Evolutionary conservation across 2,329 filamentous ascomycete genomes (phyloP).

Genomic region (Bipolaris oryzae): DNA sequence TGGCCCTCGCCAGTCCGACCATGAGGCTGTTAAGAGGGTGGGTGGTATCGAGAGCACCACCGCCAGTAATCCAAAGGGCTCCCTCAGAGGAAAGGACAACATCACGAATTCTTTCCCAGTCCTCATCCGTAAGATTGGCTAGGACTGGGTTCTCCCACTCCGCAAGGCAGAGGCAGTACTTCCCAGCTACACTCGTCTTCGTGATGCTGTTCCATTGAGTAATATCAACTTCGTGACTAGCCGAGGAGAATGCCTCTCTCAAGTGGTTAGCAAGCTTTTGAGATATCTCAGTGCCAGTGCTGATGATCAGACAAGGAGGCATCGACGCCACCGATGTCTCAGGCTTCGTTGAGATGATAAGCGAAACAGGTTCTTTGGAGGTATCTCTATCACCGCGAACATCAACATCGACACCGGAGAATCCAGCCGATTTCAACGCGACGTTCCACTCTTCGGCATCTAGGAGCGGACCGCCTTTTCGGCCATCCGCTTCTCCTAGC

Average conservation of each 20-base stretch:
- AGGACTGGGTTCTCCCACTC: slow-evolving; percentile 10
- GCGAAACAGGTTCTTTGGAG: slow-evolving; percentile 11
- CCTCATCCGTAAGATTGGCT: slow-evolving; percentile 6
- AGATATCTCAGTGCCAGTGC: slow-evolving; percentile 1
- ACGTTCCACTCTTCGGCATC: slow-evolving; percentile 7
- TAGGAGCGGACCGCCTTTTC: slow-evolving; percentile 7
- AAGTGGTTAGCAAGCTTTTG: background rate
- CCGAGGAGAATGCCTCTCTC: background rate
- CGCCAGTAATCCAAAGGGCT: slow-evolving; percentile 11
- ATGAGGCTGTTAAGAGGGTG: slow-evolving; percentile 10
- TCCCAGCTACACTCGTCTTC: slow-evolving; percentile 1
- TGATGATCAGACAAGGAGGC: slow-evolving; percentile 4
- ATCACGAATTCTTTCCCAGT: slow-evolving; percentile 7
- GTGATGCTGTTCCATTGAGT: slow-evolving; percentile 1
- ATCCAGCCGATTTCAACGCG: slow-evolving; percentile 9
- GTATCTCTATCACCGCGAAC: slow-evolving; percentile 8
- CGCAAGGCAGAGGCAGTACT: slow-evolving; percentile 10
- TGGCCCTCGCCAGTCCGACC: slow-evolving; percentile 12
- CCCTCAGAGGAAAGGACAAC: slow-evolving; percentile 9
- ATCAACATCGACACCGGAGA: slow-evolving; percentile 14
- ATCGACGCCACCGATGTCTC: background rate
- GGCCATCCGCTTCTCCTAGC: slow-evolving; percentile 11
- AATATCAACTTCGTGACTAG: slow-evolving; percentile 1
- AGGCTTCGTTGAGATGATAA: slow-evolving; percentile 12
- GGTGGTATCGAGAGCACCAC: slow-evolving; percentile 8